Evolutionary conservation across 805 yeast genomes (phyloP).

Genomic region (Wickerhamiella vanderwaltii): DNA sequence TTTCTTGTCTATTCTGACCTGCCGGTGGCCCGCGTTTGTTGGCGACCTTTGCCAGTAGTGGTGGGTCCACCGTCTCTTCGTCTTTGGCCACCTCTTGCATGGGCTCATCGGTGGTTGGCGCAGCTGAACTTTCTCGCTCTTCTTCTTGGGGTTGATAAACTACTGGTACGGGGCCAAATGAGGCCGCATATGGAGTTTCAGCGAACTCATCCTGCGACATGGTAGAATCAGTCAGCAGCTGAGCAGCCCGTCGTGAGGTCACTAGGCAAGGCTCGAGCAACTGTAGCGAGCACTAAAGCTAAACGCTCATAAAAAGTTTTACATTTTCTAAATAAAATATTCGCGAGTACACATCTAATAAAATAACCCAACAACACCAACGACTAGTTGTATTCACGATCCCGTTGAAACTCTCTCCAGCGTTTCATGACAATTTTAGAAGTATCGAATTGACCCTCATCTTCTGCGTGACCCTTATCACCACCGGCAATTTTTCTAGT

Average conservation of each 20-base stretch:
- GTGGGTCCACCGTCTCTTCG: background rate
- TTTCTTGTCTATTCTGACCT: background rate
- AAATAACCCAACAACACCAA: too few species aligned
- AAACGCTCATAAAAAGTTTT: background rate
- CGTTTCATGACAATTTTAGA: constrained; percentile 79
- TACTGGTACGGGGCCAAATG: constrained; percentile 12
- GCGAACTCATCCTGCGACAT: constrained; percentile 12
- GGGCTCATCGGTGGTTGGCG: background rate
- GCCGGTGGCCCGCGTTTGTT: background rate
- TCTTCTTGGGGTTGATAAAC: background rate
- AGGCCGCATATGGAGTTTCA: constrained; percentile 12
- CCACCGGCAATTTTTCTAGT: constrained; percentile 72
- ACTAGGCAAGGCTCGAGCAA: background rate
- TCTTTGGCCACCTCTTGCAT: background rate
- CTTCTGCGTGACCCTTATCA: constrained; percentile 54
- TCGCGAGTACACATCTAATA: too few species aligned
- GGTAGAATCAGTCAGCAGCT: constrained; percentile 1
- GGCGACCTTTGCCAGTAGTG: background rate
- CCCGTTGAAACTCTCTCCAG: constrained; percentile 89
- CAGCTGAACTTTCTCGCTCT: background rate
- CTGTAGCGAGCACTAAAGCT: background rate
- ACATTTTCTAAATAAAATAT: too few species aligned
- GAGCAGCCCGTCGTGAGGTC: too few species aligned
- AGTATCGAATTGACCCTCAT: constrained; percentile 81
- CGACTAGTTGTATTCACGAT: too few species aligned